Base-by-base conservation (phyloP, 1,284 basidiomycete genomes). In the Vanrija sp. region DNA sequence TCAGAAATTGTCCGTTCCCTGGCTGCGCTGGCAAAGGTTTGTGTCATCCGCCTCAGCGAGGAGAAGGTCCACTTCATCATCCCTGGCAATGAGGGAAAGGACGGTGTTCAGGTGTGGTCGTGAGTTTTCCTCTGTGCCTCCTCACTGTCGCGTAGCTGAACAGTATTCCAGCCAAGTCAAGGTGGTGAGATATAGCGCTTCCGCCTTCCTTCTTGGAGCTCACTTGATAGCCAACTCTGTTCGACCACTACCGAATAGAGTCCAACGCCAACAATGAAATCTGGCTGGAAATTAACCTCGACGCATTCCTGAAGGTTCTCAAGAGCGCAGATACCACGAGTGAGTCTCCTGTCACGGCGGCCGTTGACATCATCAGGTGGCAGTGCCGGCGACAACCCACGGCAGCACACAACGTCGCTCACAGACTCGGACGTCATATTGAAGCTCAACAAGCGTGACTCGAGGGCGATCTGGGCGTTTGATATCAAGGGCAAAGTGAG, bases 61-160 rank as follows among this genome's bases (percentile, higher is more conserved):
- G 82, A 81, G 7, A 84, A 83, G 45, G 86, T 93, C 78, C 85
- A 86, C 59, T 86, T 93, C 62, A 92, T 94, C 54, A 67, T 77
- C 7, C 71, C 75, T 0, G 91, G 88, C 45, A 83, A 82, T 55
- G 88, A 91, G 61, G 87, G 85, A 57, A 87, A 88, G 62, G 89
- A 89, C 7, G 89, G 91, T 3, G 86, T 91, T 7, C 89, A 93
- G 72, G 88, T 93, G 46, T 94, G 91, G 91, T 91, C 89, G 91
- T 93, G 66, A 74, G 89, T 83, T 21, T 23, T 23, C 26, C 45
- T 38, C 12, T 16, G 29, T 12, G 18, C 25, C 16, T 8, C 34
- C 21, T 19, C 8, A 25, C 15, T 21, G 19, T 38, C 16, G 25
- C 48, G n/a, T 52, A 18, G n/a, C 43, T 52, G 46, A 23, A 53